phyloP scores from a whole-genome alignment of 768 basidiomycete species.

The Lactifluus hygrophoroides region DNA sequence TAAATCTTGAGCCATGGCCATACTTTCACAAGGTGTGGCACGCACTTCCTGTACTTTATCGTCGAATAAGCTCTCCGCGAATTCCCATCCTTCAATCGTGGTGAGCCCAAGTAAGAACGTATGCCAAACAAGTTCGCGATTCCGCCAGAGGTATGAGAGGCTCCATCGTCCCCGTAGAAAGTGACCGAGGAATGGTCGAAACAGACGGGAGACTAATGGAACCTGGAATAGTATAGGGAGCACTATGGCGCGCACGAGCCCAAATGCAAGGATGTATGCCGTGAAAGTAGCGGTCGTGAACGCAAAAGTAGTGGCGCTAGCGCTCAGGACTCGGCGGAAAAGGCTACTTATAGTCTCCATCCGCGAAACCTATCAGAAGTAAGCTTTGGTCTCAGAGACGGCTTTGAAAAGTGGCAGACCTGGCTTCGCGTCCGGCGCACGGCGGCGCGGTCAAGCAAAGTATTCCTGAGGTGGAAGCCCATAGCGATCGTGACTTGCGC shows the following conservation, averaged over 20 bases:
- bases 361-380: constrained; percentile 22
- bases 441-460: constrained; percentile 54
- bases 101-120: constrained; percentile 43
- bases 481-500: constrained; percentile 43
- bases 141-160: constrained; percentile 38
- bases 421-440: constrained; percentile 25
- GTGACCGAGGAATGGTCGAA: constrained; percentile 58
- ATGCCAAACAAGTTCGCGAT: constrained; percentile 38
- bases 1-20: background rate
- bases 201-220: constrained; percentile 40
- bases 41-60: constrained; percentile 48
- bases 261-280: constrained; percentile 39
- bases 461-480: constrained; percentile 44
- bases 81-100: constrained; percentile 56
- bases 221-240: constrained; percentile 47
- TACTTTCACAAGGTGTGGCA: background rate
- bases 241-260: constrained; percentile 35
- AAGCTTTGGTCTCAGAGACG: background rate
- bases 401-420: background rate
- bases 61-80: constrained; percentile 52
- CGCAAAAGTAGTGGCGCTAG: background rate
- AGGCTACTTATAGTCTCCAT: constrained; percentile 18
- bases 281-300: constrained; percentile 21
- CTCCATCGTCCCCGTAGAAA: constrained; percentile 53
- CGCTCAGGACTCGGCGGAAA: constrained; percentile 4